These are phyloP conservation scores for Ceratocystis papillata DNA, from an alignment of 2,329 filamentous ascomycete genomes.

Conservation along the genomic window DNA sequence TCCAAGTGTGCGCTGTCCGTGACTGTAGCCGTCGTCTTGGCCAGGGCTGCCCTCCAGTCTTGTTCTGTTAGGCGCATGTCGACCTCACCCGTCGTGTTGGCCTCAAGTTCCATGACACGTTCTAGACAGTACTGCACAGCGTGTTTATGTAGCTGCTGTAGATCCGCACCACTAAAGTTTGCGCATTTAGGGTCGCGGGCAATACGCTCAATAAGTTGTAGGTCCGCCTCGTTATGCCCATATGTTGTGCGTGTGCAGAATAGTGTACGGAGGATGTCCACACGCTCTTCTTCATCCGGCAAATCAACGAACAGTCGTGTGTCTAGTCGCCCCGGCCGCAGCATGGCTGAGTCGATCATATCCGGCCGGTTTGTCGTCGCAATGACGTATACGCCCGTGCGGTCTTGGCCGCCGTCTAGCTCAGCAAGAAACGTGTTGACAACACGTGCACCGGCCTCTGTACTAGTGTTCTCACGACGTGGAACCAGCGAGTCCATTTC, in stretches of 20 bases:
- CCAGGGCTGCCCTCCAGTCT: slow-evolving; percentile 46
- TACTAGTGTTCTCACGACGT: slow-evolving; percentile 63
- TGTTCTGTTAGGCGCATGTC: slow-evolving; percentile 31
- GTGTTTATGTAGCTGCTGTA: slow-evolving; percentile 40
- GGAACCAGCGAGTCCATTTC: slow-evolving; percentile 91
- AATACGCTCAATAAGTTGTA: slow-evolving; percentile 48
- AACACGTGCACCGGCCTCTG: slow-evolving; percentile 75
- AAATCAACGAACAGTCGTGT: slow-evolving; percentile 83
- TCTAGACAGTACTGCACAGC: slow-evolving; percentile 41
- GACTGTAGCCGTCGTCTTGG: slow-evolving; percentile 42
- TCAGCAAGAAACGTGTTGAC: slow-evolving; percentile 94
- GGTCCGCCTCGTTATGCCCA: slow-evolving; percentile 37
- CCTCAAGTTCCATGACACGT: slow-evolving; percentile 31
- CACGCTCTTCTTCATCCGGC: slow-evolving; percentile 65
- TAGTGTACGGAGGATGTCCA: slow-evolving; percentile 70
- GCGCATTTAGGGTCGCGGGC: slow-evolving; percentile 57
- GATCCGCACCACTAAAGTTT: slow-evolving; percentile 63
- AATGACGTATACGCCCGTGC: slow-evolving; percentile 84
- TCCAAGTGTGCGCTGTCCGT: slow-evolving; percentile 32
- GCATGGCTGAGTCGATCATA: slow-evolving; percentile 92
- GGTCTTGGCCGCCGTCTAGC: slow-evolving; percentile 70
- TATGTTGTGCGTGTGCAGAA: slow-evolving; percentile 40
- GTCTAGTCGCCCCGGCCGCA: slow-evolving; percentile 80
- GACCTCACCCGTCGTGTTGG: slow-evolving; percentile 28
- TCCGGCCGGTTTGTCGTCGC: slow-evolving; percentile 91